Evolutionary conservation across 768 basidiomycete species (phyloP), one percentile per base, ranked within the genome.

Genomic region (Lenzites betulinus): DNA sequence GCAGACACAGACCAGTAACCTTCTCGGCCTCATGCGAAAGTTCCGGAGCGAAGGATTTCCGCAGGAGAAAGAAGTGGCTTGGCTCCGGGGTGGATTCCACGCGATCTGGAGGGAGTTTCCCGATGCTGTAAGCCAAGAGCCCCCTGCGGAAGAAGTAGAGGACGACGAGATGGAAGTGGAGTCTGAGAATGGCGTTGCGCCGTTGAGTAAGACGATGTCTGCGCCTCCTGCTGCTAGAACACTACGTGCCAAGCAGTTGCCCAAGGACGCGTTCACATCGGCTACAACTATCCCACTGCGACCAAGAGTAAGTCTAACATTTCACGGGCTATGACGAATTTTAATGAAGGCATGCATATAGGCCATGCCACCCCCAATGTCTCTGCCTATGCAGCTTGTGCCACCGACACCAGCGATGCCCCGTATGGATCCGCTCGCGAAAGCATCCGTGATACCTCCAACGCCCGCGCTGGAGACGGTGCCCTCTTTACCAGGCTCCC

Each of bases 31-130:
- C 23, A 79, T 93, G 55, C 81, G 85, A 66, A 93, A 93, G 70
- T 91, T 93, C 70, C 79, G 79, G 52, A 78, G 79, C 52, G 83
- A 83, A 60, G 85, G 82, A 16, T 87, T 77, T 51, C 55, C 65
- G 0, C 35, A 60, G 25, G 76, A 73, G 16, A 87, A 90, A 18
- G 79, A 88, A 48, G 79, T 98, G 4, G 79, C 76, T 30, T 96
- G 92, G 87, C 73, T 97, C 51, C 80, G 82, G 56, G 95, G 95
- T 28, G 95, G 95, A 4, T 93, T 93, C 70, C 82, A 88, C 59
- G 81, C 86, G 0, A 78, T 93, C 1, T 85, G 81, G 81, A 74
- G 77, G 13, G 83, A 85, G 42, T 74, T 73, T 13, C 77, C 77
- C 5, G 75, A 82, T 46, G 72, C 89, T 42, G 73, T 89, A 28